Base-by-base conservation (phyloP, 352 stramenopile genomes). In the Aphanomyces astaci region DNA sequence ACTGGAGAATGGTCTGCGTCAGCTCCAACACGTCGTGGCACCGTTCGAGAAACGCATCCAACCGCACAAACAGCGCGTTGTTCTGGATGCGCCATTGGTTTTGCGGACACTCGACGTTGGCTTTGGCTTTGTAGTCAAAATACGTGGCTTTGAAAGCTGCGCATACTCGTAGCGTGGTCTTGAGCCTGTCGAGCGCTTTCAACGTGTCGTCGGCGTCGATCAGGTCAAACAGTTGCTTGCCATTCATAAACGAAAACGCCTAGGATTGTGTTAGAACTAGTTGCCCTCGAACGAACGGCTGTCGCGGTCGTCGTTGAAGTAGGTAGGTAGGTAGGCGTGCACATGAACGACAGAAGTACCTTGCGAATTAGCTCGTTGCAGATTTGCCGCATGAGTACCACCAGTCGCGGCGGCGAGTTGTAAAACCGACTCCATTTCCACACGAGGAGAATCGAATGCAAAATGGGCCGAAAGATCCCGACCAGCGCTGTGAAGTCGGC, bases 361-460 rank as follows among this genome's bases (percentile, higher is more conserved):
- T 43, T 43, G 36, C 36, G n/a, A 69, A 98, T 98, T 2, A 98
- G 76, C 15, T 88, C 96, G 77, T 99, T 99, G 82, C 96, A 99
- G 66, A 99, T 98, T 78, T 99, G 92, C 39, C 94, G 86, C 80
- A 99, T 97, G 48, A 99, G 79, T 36, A 98, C 94, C 1, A 99
- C 96, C 32, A 99, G 84, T 0, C 96, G 78, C 27, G 91, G 90
- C 0, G 96, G 92, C 10, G 94, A 98, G 77, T 99, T 99, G 88
- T 99, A 99, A 76, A 98, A 89, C 75, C 97, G 96, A 24, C 92
- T 98, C 78, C 99, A 98, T 75, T 99, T 99, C 96, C 96, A 99
- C 68, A 99, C 98, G 27, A 99, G 77, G 65, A 99, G 79, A 13
- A 99, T 96, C 59, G 98, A 98, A 73, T 99, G 96, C 17, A 99